Base-by-base conservation (phyloP, 2,329 filamentous ascomycete genomes). In the Amauroascus verrucosus region DNA sequence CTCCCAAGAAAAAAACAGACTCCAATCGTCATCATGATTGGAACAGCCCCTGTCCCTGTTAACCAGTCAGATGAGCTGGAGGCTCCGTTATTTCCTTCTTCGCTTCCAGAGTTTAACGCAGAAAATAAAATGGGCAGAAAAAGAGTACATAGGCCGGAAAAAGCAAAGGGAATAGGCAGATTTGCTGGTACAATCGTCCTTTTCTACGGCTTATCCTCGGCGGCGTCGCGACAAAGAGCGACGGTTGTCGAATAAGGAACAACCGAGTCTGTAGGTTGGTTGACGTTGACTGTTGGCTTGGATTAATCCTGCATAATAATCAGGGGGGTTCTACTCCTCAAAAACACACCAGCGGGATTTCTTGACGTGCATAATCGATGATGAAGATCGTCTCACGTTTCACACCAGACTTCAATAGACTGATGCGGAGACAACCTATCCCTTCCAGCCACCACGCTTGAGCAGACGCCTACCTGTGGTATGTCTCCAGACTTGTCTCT, bases 101-200 rank as follows among this genome's bases (percentile, higher is more conserved):
- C 48, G 48, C 48, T 51, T 51, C 48, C 38, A 51, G 20, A 51
- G 37, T 50, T 50, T 50, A n/a, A 43, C 48, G 24, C 48, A 32
- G 48, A 41, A 18, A n/a, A n/a, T n/a, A n/a, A 32, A 35, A 43
- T 41, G 35, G 37, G 28, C 24, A 32, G 26, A 20, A 38, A 18
- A 38, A 18, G 14, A 28, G 16, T 6, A 30, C n/a, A n/a, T n/a
- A n/a, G n/a, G n/a, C n/a, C n/a, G 9, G 26, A 30, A 38, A 18
- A 38, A 18, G 14, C 35, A 38, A 38, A 4, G 35, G 13, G 22
- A 49, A 38, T 26, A 48, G 38, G 22, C 47, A 49, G 32, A 38
- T 16, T 40, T 33, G n/a, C 9, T 37, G 18, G 11, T n/a, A 24
- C 40, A 5, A 43, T 1, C 9, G 26, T 26, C n/a, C n/a, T n/a